Percentiles rank a stretch among this genome's conserved stretches.
These are phyloP conservation scores for Glomus cerebriforme DNA, from an alignment of 192 early-diverging fungal species.

Conservation along the genomic window DNA sequence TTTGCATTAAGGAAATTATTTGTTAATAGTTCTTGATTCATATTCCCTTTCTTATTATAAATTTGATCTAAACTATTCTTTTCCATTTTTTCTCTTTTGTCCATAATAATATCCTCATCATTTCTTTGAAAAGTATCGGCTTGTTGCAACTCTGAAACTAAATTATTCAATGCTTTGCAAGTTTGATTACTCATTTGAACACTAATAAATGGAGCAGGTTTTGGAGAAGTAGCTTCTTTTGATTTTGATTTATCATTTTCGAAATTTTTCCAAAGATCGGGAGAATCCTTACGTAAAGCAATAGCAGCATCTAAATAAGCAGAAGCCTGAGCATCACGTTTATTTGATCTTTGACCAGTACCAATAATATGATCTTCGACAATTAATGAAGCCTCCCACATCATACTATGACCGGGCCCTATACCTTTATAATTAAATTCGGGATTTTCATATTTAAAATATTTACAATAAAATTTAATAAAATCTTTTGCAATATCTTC, in stretches of 20 bases:
- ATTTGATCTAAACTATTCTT: not conserved
- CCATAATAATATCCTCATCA: not conserved
- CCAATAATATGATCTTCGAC: slow-evolving; percentile 41
- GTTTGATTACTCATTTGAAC: slow-evolving; percentile 40
- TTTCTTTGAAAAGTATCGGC: not conserved
- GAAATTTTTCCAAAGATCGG: slow-evolving; percentile 42
- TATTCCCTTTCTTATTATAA: not conserved
- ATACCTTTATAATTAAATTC: slow-evolving; percentile 39
- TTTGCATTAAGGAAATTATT: slow-evolving; percentile 26
- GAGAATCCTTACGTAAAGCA: slow-evolving; percentile 42
- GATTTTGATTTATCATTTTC: slow-evolving; percentile 38
- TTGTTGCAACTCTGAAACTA: slow-evolving; percentile 34
- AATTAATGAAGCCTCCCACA: slow-evolving; percentile 43
- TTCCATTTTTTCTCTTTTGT: slow-evolving; percentile 19
- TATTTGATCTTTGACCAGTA: slow-evolving; percentile 39
- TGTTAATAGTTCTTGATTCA: not conserved
- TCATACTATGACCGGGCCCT: slow-evolving; percentile 39
- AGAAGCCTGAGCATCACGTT: slow-evolving; percentile 41
- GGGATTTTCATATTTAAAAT: slow-evolving; percentile 38
- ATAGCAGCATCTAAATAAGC: slow-evolving; percentile 45
- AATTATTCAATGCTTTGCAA: slow-evolving; percentile 35
- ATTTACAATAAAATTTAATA: slow-evolving; percentile 43
- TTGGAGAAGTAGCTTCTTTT: slow-evolving; percentile 37
- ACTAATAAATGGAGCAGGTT: slow-evolving; percentile 39
- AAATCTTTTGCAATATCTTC: slow-evolving; percentile 45